Evolutionary conservation across 352 stramenopile genomes (phyloP).

Genomic region (Globisporangium sylvaticum): DNA sequence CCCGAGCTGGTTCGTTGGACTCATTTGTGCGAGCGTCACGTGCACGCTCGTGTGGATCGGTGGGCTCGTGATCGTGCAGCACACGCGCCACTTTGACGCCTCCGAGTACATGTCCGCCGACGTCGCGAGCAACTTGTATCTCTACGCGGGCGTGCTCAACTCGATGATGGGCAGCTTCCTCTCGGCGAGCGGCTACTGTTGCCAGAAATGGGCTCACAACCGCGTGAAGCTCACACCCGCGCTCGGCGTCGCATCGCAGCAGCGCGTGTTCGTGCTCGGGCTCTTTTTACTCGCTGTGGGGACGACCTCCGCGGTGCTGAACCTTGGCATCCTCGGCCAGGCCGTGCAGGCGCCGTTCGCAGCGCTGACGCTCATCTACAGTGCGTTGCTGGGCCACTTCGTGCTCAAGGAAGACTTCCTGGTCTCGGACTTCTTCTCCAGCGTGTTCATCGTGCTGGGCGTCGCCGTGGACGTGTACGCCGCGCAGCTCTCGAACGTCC

Average conservation of each 20-base stretch:
- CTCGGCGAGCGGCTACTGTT: slow-evolving; percentile 77
- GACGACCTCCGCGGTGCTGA: slow-evolving; percentile 67
- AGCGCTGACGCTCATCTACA: slow-evolving; percentile 79
- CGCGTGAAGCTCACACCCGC: slow-evolving; percentile 44
- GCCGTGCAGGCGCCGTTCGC: slow-evolving; percentile 77
- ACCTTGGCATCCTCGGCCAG: slow-evolving; percentile 70
- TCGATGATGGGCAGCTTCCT: slow-evolving; percentile 73
- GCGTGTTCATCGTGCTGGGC: slow-evolving; percentile 56
- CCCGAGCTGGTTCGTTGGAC: slow-evolving; percentile 51
- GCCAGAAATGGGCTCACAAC: slow-evolving; percentile 69
- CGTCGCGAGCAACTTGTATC: slow-evolving; percentile 25
- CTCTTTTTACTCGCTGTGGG: slow-evolving; percentile 59
- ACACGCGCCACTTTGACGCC: slow-evolving; percentile 24
- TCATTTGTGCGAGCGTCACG: slow-evolving; percentile 34
- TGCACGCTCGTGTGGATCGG: slow-evolving; percentile 47
- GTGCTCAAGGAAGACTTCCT: slow-evolving; percentile 55
- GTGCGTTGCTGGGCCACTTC: slow-evolving; percentile 57
- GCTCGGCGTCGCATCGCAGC: slow-evolving; percentile 55
- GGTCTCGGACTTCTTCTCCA: slow-evolving; percentile 49
- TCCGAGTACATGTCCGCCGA: slow-evolving; percentile 17
- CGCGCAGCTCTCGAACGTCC: slow-evolving; percentile 39
- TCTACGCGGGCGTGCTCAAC: slow-evolving; percentile 73
- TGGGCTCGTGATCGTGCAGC: slow-evolving; percentile 38
- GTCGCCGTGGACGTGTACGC: slow-evolving; percentile 62
- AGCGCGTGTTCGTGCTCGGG: slow-evolving; percentile 49